phyloP scores from a whole-genome alignment of 352 stramenopile genomes.

The Globisporangium takayamanum region DNA sequence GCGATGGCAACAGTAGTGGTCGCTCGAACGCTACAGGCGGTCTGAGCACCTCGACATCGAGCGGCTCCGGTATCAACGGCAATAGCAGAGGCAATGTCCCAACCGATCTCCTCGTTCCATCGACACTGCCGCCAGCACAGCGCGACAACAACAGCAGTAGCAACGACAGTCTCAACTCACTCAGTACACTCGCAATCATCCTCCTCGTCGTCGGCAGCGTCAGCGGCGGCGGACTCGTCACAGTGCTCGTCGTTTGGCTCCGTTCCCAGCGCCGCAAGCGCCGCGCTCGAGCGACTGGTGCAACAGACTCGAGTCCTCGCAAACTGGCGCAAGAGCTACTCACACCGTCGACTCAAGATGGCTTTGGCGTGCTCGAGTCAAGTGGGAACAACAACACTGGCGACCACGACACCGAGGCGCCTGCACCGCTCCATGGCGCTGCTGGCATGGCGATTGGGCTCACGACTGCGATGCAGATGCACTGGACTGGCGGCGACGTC shows the following conservation, averaged over 20 bases:
- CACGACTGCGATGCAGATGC: constrained; percentile 7
- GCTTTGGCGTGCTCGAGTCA: constrained; percentile 1
- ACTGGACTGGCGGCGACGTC: neutral
- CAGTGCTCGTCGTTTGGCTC: constrained; percentile 5
- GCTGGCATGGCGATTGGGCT: neutral
- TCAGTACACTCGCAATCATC: constrained; percentile 1
- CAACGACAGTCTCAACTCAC: neutral
- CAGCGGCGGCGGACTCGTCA: constrained; percentile 1
- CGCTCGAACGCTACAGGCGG: too few species aligned
- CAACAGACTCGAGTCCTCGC: neutral
- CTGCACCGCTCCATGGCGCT: neutral
- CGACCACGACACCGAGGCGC: neutral
- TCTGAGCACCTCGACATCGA: too few species aligned
- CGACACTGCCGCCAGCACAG: neutral
- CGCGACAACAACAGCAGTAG: neutral
- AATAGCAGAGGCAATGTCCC: too few species aligned
- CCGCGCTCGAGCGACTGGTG: neutral
- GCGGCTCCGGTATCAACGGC: too few species aligned
- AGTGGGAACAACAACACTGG: neutral
- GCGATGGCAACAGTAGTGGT: too few species aligned
- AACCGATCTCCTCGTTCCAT: too few species aligned
- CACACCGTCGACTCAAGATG: constrained; percentile 6
- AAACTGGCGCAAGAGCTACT: neutral
- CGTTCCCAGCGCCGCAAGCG: constrained; percentile 4
- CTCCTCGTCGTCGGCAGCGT: constrained; percentile 6